These are phyloP conservation scores for Sanchytrium tribonematis DNA, from an alignment of 371 early-diverging fungal genomes.

Conservation along the genomic window DNA sequence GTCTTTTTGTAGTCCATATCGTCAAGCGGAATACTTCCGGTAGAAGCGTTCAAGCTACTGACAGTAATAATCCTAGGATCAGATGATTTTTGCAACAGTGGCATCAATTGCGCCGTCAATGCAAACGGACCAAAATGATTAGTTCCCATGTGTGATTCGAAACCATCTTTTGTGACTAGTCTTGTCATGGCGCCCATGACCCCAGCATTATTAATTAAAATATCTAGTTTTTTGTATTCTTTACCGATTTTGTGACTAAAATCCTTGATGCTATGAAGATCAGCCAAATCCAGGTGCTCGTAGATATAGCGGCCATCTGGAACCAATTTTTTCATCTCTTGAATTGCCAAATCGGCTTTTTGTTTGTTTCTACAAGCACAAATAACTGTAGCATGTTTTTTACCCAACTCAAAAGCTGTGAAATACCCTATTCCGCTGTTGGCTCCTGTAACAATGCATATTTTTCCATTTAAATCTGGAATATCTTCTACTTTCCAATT, in stretches of 20 bases:
- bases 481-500: too few relatives aligned
- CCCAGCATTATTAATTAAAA: constrained; percentile 25
- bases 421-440: constrained; percentile 7
- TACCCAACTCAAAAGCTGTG: constrained; percentile 6
- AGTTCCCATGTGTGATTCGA: constrained; percentile 7
- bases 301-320: constrained; percentile 9
- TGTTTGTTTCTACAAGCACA: neutral
- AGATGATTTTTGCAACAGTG: constrained; percentile 17
- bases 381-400: constrained; percentile 1
- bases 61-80: constrained; percentile 22
- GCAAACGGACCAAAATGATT: constrained; percentile 14
- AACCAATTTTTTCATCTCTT: constrained; percentile 2
- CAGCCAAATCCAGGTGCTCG: constrained; percentile 25
- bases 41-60: constrained; percentile 15
- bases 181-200: constrained; percentile 1
- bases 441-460: constrained; percentile 6
- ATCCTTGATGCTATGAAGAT: constrained; percentile 18
- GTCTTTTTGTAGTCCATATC: constrained; percentile 6
- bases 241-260: constrained; percentile 22
- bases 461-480: neutral
- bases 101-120: constrained; percentile 21
- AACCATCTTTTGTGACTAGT: constrained; percentile 5
- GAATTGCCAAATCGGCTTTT: neutral
- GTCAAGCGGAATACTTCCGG: constrained; percentile 18
- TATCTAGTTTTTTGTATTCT: constrained; percentile 18